phyloP scores from a whole-genome alignment of 2,329 filamentous ascomycete genomes.

The Sclerotinia borealis region DNA sequence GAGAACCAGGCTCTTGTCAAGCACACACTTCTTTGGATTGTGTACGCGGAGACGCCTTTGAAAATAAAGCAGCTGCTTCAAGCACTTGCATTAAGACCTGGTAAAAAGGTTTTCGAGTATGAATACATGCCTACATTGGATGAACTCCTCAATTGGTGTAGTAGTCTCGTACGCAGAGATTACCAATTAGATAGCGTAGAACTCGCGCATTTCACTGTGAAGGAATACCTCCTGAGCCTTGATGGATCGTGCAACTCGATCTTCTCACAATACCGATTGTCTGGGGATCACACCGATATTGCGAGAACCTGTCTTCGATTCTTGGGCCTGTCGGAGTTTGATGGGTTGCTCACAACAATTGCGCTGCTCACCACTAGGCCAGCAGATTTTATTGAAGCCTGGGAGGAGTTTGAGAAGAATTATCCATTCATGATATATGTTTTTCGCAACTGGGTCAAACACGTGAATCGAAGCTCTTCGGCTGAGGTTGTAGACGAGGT shows the following conservation, averaged over 20 bases:
- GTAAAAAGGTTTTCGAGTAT: constrained; percentile 13
- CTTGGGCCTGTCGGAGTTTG: background rate
- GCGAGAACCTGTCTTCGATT: background rate
- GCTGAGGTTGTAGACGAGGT: background rate
- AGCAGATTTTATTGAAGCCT: background rate
- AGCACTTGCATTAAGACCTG: constrained; percentile 16
- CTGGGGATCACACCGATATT: background rate
- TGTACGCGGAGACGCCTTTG: background rate
- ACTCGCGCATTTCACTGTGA: constrained; percentile 28
- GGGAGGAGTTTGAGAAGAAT: background rate
- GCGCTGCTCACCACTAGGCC: fast-evolving
- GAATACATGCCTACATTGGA: constrained; percentile 20
- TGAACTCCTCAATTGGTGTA: constrained; percentile 21
- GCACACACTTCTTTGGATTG: constrained; percentile 20
- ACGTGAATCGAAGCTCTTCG: background rate
- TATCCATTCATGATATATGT: background rate
- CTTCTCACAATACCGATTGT: constrained; percentile 7
- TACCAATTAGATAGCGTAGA: constrained; percentile 14
- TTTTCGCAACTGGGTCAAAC: fast-evolving
- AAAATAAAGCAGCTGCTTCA: constrained; percentile 13
- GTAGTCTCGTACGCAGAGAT: constrained; percentile 23
- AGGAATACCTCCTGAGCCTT: constrained; percentile 21
- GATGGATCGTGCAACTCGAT: background rate
- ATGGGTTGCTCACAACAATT: background rate
- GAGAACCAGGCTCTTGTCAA: constrained; percentile 21